These are phyloP conservation scores for Aspergillus oerlinghausenensis DNA, from an alignment of 2,329 filamentous ascomycete species.

Conservation along the genomic window DNA sequence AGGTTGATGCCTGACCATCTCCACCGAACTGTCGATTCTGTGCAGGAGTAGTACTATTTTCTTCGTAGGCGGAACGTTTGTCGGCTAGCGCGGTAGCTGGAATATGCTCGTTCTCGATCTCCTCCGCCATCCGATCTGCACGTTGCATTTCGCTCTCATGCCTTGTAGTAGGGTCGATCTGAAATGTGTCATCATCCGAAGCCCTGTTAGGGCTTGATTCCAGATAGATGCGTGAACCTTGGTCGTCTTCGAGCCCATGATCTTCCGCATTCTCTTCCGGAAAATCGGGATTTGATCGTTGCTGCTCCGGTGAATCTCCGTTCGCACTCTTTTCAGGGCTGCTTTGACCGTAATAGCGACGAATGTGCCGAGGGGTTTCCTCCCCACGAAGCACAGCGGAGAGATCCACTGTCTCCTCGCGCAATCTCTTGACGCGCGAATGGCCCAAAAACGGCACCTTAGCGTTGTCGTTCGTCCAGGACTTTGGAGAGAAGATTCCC, in stretches of 20 bases:
- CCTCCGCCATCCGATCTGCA: constrained; percentile 6
- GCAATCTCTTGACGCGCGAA: constrained; percentile 30
- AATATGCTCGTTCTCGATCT: constrained; percentile 7
- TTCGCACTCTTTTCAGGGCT: constrained; percentile 24
- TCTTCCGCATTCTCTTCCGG: constrained; percentile 13
- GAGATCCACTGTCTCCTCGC: constrained; percentile 33
- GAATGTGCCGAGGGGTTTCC: constrained; percentile 34
- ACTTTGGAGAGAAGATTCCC: constrained; percentile 24
- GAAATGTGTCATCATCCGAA: constrained; percentile 19
- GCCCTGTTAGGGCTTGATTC: constrained; percentile 23
- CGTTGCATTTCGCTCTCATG: constrained; percentile 15
- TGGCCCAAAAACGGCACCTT: constrained; percentile 25
- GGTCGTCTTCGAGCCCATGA: constrained; percentile 15
- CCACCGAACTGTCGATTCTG: constrained; percentile 10
- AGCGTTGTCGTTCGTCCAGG: constrained; percentile 26
- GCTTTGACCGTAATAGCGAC: constrained; percentile 33
- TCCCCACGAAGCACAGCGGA: constrained; percentile 28
- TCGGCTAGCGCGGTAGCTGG: constrained; percentile 14
- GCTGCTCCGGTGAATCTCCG: constrained; percentile 12
- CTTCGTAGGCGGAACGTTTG: constrained; percentile 9
- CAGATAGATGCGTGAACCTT: constrained; percentile 20
- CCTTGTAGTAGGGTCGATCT: constrained; percentile 21
- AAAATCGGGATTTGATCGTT: constrained; percentile 10
- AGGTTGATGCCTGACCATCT: constrained; percentile 29
- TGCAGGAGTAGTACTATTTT: constrained; percentile 20